Evolutionary conservation across 129 eudicot genomes (phyloP).

Genomic region (Chrysanthemum seticuspe): DNA sequence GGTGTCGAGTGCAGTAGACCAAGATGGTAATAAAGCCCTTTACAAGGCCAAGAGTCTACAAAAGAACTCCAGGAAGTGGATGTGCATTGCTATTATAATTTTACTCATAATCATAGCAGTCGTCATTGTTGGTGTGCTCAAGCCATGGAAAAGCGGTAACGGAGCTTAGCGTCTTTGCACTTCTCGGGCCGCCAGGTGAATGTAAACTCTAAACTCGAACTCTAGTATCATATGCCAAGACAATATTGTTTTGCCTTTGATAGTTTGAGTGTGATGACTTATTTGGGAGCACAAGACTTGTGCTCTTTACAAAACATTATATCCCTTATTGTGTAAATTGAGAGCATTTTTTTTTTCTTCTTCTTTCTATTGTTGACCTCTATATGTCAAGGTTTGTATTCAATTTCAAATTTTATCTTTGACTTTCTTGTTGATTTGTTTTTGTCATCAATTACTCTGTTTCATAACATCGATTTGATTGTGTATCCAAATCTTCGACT

Average conservation of each 20-base stretch:
- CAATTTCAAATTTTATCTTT: too few species aligned
- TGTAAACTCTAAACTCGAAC: not conserved
- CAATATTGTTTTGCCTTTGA: conserved; percentile 9
- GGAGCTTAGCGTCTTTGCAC: conserved; percentile 45
- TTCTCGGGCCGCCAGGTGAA: too few species aligned
- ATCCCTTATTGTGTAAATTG: conserved; percentile 37
- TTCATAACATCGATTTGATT: not conserved
- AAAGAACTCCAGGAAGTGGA: conserved; percentile 85
- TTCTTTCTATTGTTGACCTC: too few species aligned
- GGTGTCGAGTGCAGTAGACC: conserved; percentile 95
- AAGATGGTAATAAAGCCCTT: conserved; percentile 78
- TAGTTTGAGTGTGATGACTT: conserved; percentile 28
- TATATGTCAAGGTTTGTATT: too few species aligned
- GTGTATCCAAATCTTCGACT: not conserved
- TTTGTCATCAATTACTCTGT: not conserved
- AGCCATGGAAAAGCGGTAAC: conserved; percentile 78
- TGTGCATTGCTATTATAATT: conserved; percentile 81
- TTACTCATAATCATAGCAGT: conserved; percentile 66
- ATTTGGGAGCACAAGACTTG: conserved; percentile 20
- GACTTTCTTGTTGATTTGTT: not conserved
- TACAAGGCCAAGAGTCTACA: conserved; percentile 77
- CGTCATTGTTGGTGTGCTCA: conserved; percentile 80
- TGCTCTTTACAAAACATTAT: conserved; percentile 11
- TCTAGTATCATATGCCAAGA: conserved; percentile 18
- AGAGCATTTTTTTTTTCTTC: conserved; percentile 8